Percentiles rank a stretch among this genome's conserved stretches.
These are phyloP conservation scores for Vanrija humicola DNA, from an alignment of 1,284 basidiomycete species.

Conservation along the genomic window DNA sequence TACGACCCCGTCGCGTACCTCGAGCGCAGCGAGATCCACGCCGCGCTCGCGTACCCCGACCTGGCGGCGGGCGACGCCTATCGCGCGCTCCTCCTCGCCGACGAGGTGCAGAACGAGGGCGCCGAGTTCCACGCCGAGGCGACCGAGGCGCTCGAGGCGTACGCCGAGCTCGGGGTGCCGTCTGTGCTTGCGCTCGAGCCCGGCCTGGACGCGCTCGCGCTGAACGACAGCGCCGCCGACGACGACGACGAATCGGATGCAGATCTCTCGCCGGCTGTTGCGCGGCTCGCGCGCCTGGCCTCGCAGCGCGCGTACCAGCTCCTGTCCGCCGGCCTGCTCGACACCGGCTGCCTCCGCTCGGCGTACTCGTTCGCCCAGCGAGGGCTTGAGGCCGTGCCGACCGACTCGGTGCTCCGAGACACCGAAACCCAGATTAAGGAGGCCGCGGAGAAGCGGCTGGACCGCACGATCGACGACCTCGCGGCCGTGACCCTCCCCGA, in stretches of 20 bases:
- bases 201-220: not conserved
- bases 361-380: conserved; percentile 9
- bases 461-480: not conserved
- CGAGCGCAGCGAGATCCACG: not conserved
- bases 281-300: not conserved
- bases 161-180: not conserved
- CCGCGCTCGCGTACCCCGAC: conserved; percentile 8
- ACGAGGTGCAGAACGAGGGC: conserved; percentile 8
- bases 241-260: not conserved
- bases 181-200: not conserved
- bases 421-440: not conserved
- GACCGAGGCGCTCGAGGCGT: conserved; percentile 1
- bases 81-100: conserved; percentile 12
- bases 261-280: too few species aligned
- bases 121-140: conserved; percentile 10
- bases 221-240: not conserved
- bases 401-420: not conserved
- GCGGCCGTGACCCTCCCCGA: conserved; percentile 1
- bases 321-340: conserved; percentile 5
- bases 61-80: conserved; percentile 14
- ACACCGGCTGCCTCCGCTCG: conserved; percentile 6
- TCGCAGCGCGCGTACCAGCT: conserved; percentile 7
- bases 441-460: not conserved
- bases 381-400: conserved; percentile 2
- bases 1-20: conserved; percentile 12